Evolutionary conservation across 257 asterid species (phyloP), one percentile per base, ranked within the genome.

Genomic region (Capsicum rhomboideum): DNA sequence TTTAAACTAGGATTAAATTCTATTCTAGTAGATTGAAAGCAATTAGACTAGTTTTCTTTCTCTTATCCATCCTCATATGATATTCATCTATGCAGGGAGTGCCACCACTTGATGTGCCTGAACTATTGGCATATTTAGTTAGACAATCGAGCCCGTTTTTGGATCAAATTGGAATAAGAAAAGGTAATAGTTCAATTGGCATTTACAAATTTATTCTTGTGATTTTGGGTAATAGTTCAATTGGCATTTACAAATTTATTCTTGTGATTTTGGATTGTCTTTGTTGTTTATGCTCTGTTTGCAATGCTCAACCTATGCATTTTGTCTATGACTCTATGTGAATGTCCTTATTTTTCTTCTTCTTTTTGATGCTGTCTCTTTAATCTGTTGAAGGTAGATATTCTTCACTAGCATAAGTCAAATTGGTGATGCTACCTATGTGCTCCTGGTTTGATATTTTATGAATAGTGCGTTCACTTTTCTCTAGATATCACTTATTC

Each of bases 131-230:
- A 17, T 90, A 91, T 87, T 90, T 97, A 46, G 97, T 97, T 86
- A 94, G 97, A 91, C 99, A 94, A 87, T 95, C 99, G 87, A 93
- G 96, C 86, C 98, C 98, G 58, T 88, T 95, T 82, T 91, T 97
- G 86, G 99, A 95, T 89, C 99, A 97, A 80, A 89, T 97, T 66
- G 99, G 99, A 85, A 92, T 97, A 83, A 89, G 87, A 85, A 91
- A 83, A 93, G 97, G 99, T 95, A 89, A 83, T 63, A 82, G 63
- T 58, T 64, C 84, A 77, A 78, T 59, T 16, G 58, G 23, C 20
- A 63, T 67, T 26, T n/a, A n/a, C n/a, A n/a, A n/a, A n/a, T n/a
- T n/a, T n/a, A n/a, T n/a, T n/a, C n/a, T n/a, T n/a, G n/a, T n/a
- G n/a, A n/a, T n/a, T n/a, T n/a, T n/a, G n/a, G 97, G 99, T 95